Evolutionary conservation across 371 early-diverging fungal species (phyloP), one percentile per base, ranked within the genome.

Genomic region (Zychaea mexicana): DNA sequence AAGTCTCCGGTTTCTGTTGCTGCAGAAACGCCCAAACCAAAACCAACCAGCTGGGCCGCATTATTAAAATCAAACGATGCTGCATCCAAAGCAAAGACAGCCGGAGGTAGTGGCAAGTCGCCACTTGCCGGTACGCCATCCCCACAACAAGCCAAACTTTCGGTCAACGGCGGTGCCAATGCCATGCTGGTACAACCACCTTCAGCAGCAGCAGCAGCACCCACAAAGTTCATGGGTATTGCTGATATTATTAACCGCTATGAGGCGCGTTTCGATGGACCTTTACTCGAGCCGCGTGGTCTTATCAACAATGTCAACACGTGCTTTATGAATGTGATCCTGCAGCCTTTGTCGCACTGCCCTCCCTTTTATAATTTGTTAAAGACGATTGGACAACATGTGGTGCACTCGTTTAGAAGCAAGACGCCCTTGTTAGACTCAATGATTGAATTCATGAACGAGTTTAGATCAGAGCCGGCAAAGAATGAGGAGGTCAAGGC

Each of bases 261-360:
- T 61, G 77, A 85, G 39, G 81, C 84, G 15, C 74, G 74, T 4
- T 86, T 78, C 52, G 63, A 68, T 19, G 77, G 21, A 22, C 77
- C 79, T 39, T 76, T 89, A 26, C 77, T 95, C 31, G 86, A 87
- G 60, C 96, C 97, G 17, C 88, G 97, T 33, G 98, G 98, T 3
- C 84, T 98, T 49, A 90, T 94, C 63, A 98, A 98, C 70, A 92
- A 88, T 61, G 97, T 97, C 46, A 98, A 98, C 79, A 96, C 92
- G 78, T 98, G 98, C 76, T 98, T 95, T 70, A 93, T 97, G 93
- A 98, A 97, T 70, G 94, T 92, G 78, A 92, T 95, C 53, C 78
- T 95, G 27, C 96, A 95, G 73, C 93, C 94, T 4, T 80, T 95
- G 32, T 70, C 89, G 5, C 94, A 97, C 72, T 95, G 94, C 68